These are phyloP conservation scores for Xerocomus spinulosus DNA, from an alignment of 768 basidiomycete species.

Conservation along the genomic window DNA sequence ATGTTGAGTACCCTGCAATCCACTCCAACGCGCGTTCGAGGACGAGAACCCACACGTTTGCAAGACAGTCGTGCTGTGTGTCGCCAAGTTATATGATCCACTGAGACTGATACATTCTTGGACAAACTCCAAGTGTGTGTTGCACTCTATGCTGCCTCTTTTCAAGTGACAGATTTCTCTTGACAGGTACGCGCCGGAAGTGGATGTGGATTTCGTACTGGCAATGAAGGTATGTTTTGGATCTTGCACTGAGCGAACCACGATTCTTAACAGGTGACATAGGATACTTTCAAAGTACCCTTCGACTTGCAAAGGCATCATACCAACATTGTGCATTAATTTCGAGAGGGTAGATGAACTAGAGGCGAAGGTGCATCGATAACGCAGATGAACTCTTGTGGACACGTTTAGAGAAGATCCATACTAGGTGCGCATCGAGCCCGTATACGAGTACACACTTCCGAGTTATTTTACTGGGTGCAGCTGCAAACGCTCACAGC, in stretches of 20 bases:
- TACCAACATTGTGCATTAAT: slow-evolving; percentile 90
- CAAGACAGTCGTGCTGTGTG: slow-evolving; percentile 93
- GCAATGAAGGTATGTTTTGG: slow-evolving; percentile 87
- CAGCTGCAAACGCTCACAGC: slow-evolving; percentile 86
- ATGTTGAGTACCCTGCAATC: slow-evolving; percentile 97
- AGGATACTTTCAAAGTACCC: slow-evolving; percentile 99
- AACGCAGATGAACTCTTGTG: slow-evolving; percentile 91
- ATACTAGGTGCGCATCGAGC: slow-evolving; percentile 57
- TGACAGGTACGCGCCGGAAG: slow-evolving; percentile 87
- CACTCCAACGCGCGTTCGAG: slow-evolving; percentile 82
- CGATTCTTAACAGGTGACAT: slow-evolving; percentile 1
- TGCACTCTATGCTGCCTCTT: not conserved
- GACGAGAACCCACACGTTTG: slow-evolving; percentile 99
- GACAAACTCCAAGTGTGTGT: slow-evolving; percentile 96
- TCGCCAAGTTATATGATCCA: slow-evolving; percentile 94
- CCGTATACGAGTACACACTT: not conserved
- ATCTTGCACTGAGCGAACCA: not conserved
- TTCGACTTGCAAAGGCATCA: slow-evolving; percentile 94
- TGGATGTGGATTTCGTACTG: slow-evolving; percentile 96
- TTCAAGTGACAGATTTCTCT: slow-evolving; percentile 1
- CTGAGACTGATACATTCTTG: slow-evolving; percentile 89
- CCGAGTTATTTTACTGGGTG: slow-evolving; percentile 36
- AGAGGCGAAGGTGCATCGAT: slow-evolving; percentile 96
- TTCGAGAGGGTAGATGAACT: slow-evolving; percentile 97
- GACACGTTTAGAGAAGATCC: slow-evolving; percentile 92